Base-by-base conservation (phyloP, 176 grass and related monocot genomes). In the Hordeum vulgare region DNA sequence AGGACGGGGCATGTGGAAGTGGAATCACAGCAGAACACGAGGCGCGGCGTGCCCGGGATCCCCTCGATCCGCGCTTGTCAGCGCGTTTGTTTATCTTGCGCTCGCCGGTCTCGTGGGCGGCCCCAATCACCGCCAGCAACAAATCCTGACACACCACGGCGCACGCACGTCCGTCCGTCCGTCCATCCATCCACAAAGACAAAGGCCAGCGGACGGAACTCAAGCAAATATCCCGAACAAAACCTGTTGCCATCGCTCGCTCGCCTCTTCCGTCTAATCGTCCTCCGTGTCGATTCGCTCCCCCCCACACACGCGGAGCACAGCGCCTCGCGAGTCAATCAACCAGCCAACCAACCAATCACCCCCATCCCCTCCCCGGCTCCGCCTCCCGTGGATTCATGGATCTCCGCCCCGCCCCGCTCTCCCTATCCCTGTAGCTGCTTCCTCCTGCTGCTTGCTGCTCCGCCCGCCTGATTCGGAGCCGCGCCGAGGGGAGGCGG, bases 281-380 rank as follows among this genome's bases (percentile, higher is more conserved):
- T 41, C 40, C 58, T 28, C 31, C 83, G 3, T 71, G 75, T 71
- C 75, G 83, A 85, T 79, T 45, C 80, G 75, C 66, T 61, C 34
- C 75, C 75, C 74, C n/a, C 75, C 15, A 17, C 49, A 61, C 74
- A 25, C 74, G 34, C 74, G 74, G 47, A 51, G 11, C 36, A 35
- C 0, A 25, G 5, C 49, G 6, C 49, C 49, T 2, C 49, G 49
- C 18, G 18, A 54, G 51, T 54, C 51, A 54, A 54, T 54, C 51
- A 54, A 7, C 51, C 49, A 49, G 14, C 45, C 45, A 53, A 6
- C 49, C 51, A 56, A 3, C 7, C 51, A 56, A 21, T 21, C 51
- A 21, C 18, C 51, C 18, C 7, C 53, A 3, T 21, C 42, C 8
- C 0, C 26, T 17, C 44, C 44, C 6, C 15, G 4, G 7, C 20